phyloP scores from a whole-genome alignment of 1,139 yeast genomes.

The Debaryomyces coudertii region DNA sequence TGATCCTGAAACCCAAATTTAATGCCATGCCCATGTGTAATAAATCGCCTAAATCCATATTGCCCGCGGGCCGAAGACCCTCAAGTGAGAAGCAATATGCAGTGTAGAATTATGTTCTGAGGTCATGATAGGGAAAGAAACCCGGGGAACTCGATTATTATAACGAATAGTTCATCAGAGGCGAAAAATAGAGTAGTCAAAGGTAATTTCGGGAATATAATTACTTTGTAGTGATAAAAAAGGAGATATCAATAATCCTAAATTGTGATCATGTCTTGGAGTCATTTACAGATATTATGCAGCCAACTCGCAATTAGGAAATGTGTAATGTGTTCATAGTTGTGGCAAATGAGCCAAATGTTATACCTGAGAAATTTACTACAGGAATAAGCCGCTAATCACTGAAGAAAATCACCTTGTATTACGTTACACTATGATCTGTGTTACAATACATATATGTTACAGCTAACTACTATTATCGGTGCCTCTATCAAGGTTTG shows the following conservation, averaged over 20 bases:
- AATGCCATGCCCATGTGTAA: conserved; percentile 1
- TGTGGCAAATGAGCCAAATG: no score
- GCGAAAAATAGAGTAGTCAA: no score
- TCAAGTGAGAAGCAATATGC: not conserved
- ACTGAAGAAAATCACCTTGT: not conserved
- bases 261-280: no score
- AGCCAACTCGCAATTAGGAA: no score
- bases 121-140: not conserved
- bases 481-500: not conserved
- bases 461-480: not conserved
- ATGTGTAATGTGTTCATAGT: no score
- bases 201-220: no score
- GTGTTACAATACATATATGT: not conserved
- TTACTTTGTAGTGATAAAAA: not conserved
- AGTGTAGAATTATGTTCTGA: not conserved
- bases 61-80: conserved; percentile 2
- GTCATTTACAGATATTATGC: no score
- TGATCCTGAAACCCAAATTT: not conserved
- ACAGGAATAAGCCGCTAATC: not conserved
- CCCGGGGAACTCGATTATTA: no score
- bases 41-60: not conserved
- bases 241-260: no score
- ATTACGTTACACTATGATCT: not conserved
- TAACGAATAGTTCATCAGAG: no score
- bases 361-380: not conserved